A percentile compares a stretch with the other conserved stretches of the same genome.
phyloP scores from a whole-genome alignment of 1,284 basidiomycete genomes.

The Porodaedalea pini region DNA sequence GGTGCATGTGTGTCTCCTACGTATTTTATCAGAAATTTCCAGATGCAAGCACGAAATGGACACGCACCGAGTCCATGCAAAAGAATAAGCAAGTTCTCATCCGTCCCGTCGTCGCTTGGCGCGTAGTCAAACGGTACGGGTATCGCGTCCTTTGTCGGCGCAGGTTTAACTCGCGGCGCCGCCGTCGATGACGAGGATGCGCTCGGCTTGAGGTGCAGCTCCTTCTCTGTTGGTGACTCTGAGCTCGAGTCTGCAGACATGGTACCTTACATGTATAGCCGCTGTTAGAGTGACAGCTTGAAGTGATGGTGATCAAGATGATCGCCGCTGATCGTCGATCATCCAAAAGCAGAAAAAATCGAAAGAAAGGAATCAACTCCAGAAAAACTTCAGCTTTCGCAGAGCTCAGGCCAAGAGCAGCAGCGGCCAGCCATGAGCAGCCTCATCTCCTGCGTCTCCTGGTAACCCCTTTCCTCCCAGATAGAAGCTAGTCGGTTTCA shows the following conservation, averaged over 20 bases:
- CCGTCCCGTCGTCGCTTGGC: constrained; percentile 74
- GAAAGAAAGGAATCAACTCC: background rate
- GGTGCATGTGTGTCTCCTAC: constrained; percentile 79
- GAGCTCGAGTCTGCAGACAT: background rate
- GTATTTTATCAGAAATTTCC: constrained; percentile 3
- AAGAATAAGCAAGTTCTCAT: constrained; percentile 83
- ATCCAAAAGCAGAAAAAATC: background rate
- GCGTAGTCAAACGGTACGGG: constrained; percentile 59
- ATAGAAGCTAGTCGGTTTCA: background rate
- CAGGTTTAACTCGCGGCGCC: constrained; percentile 44
- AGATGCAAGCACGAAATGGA: constrained; percentile 7
- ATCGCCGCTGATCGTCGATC: background rate
- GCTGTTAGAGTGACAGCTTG: too few species aligned
- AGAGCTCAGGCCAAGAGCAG: background rate
- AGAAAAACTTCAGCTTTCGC: constrained; percentile 10
- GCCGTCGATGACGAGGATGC: background rate
- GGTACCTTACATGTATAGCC: too few species aligned
- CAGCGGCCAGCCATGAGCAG: constrained; percentile 49
- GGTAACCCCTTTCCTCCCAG: constrained; percentile 31
- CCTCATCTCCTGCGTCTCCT: constrained; percentile 61
- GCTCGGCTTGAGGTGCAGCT: constrained; percentile 1
- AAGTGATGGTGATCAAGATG: background rate
- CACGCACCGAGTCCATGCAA: constrained; percentile 81
- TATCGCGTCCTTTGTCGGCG: constrained; percentile 45
- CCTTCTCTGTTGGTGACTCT: background rate